Evolutionary conservation across 176 grass and related monocot species (phyloP).

Genomic region (Pontederia paniculata): DNA sequence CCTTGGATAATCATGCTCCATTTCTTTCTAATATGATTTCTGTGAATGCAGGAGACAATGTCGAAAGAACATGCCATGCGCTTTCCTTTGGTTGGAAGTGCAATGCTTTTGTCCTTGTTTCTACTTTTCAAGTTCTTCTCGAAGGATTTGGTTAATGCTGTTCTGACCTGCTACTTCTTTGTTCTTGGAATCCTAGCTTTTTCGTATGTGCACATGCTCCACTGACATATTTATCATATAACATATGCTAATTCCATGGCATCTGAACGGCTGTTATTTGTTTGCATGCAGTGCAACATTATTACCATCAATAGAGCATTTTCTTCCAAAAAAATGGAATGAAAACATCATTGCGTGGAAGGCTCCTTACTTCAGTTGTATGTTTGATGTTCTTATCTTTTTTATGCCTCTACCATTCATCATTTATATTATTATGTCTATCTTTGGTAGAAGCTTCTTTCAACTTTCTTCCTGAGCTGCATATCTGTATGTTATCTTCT

Average conservation of each 20-base stretch:
- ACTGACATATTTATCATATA: not conserved
- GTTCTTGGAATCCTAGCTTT: conserved; percentile 77
- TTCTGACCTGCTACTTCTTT: conserved; percentile 92
- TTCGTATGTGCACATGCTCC: conserved; percentile 28
- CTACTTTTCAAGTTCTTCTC: conserved; percentile 89
- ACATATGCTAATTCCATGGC: not conserved
- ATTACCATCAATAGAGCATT: conserved; percentile 58
- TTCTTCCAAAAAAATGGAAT: conserved; percentile 76
- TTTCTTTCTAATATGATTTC: not conserved
- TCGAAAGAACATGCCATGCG: conserved; percentile 95
- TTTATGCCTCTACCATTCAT: not conserved
- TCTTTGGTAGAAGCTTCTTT: no score
- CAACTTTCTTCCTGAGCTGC: no score
- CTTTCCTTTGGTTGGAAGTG: conserved; percentile 90
- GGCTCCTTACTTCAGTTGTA: conserved; percentile 59
- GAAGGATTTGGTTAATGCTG: conserved; percentile 84
- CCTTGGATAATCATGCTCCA: not conserved
- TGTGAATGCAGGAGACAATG: conserved; percentile 64
- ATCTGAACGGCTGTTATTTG: not conserved
- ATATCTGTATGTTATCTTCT: no score
- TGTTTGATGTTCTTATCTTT: conserved; percentile 2
- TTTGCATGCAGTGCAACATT: conserved; percentile 53
- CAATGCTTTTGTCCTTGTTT: conserved; percentile 85
- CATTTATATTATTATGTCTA: not conserved
- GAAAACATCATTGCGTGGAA: conserved; percentile 41